Evolutionary conservation across 2,329 filamentous ascomycete species (phyloP), one percentile per base, ranked within the genome.

Genomic region (Helotiales sp.): DNA sequence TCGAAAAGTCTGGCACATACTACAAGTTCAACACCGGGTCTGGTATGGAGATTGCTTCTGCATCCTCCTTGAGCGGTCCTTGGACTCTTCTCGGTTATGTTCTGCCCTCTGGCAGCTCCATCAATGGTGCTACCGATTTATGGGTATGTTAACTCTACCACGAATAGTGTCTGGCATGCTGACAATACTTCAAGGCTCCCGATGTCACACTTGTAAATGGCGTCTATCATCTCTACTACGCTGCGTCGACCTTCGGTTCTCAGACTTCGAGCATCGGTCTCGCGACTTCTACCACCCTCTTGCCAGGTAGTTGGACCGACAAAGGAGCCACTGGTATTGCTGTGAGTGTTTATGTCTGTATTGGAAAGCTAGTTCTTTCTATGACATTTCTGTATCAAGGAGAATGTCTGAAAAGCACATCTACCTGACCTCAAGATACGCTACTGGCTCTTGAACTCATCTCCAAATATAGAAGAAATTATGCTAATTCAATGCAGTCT

Each of bases 161-260:
- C 2, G 29, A 36, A 13, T 47, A 31, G 50, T 22, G n/a, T 25
- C 10, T 13, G 1, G 1, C 52, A 38, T 19, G 15, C 33, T 52
- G 7, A 50, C 25, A 34, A 40, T 19, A 17, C n/a, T 38, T 24
- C 38, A 36, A 86, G 84, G 87, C 87, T 1, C 87, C 87, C 0
- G 86, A 89, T 63, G 81, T 86, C 13, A 71, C 75, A 17, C 72
- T 81, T 15, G 76, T 89, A n/a, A 81, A 80, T 60, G 75, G 73
- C 54, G 75, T 76, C 0, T 89, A 88, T 73, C 81, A 87, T 65
- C 71, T 84, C n/a, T 85, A 83, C 75, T 87, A 86, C 70, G 74
- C 78, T 1, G 81, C 85, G 22, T 81, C 77, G 2, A 74, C 75
- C 0, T 85, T 84, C 58, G 83, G 82, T 0, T 74, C 71, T 0